Conservation (phyloP, 2,329 filamentous ascomycete genomes). For the Aspergillus felis region DNA sequence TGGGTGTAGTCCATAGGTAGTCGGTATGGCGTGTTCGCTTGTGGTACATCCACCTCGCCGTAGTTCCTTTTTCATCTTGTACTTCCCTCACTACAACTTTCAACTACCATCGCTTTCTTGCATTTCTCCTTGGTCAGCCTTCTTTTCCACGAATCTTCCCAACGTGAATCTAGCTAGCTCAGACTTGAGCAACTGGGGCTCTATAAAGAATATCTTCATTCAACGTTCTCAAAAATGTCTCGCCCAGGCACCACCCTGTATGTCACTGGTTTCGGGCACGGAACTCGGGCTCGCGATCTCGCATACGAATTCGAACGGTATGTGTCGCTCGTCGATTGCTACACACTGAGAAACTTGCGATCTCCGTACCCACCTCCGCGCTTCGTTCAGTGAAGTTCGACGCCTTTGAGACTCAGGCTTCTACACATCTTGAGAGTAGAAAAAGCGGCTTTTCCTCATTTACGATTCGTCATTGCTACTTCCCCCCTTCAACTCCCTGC, state of each 20-base stretch:
- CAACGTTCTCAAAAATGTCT: conserved; percentile 62
- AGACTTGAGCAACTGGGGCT: background rate
- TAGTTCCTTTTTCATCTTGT: background rate
- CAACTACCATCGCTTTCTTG: background rate
- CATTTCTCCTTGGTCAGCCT: background rate
- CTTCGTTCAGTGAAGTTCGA: conserved; percentile 32
- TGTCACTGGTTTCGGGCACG: conserved; percentile 98
- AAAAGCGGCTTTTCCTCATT: conserved; percentile 12
- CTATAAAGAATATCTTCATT: background rate
- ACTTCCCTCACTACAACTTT: background rate
- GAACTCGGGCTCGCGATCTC: conserved; percentile 96
- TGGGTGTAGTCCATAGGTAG: background rate
- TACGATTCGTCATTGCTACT: conserved; percentile 1
- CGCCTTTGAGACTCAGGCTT: conserved; percentile 11
- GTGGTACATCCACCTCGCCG: background rate
- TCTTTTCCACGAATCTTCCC: background rate
- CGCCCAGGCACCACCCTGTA: conserved; percentile 91
- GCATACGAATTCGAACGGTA: conserved; percentile 99
- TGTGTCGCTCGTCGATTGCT: conserved; percentile 58
- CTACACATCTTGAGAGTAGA: background rate
- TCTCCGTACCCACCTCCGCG: conserved; percentile 28
- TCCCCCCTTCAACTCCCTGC: background rate
- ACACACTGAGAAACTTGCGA: conserved; percentile 39
- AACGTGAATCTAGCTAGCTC: background rate
- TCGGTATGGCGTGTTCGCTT: background rate